Conservation (phyloP, 2,329 filamentous ascomycete genomes). For the Rutstroemia sp. region DNA sequence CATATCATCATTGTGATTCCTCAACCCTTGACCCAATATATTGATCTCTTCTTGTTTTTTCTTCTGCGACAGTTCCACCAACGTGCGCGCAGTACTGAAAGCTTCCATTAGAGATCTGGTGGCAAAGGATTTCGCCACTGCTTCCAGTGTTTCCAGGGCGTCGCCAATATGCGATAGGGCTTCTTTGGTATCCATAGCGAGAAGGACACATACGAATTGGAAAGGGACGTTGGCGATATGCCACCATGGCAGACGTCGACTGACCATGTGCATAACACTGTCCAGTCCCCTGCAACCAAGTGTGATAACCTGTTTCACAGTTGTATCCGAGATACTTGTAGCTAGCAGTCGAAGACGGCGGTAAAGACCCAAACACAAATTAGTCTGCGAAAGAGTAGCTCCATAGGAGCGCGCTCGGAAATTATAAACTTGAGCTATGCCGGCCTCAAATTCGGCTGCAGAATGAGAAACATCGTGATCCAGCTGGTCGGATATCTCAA, state of each 20-base stretch:
- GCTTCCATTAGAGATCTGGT: conserved; percentile 18
- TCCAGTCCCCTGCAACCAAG: conserved; percentile 9
- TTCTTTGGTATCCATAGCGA: conserved; percentile 15
- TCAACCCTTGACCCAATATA: not conserved
- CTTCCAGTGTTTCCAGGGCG: conserved; percentile 18
- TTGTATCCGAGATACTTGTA: not conserved
- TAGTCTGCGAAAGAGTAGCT: conserved; percentile 1
- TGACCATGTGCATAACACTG: conserved; percentile 12
- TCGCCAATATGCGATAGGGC: conserved; percentile 15
- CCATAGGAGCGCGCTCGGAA: not conserved
- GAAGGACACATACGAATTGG: conserved; percentile 19
- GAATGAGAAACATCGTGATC: conserved; percentile 3
- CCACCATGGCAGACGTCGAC: conserved; percentile 18
- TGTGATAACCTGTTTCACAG: not conserved
- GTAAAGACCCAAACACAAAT: conserved; percentile 3
- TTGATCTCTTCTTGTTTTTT: conserved; percentile 14
- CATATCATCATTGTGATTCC: not conserved
- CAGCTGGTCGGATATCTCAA: conserved; percentile 1
- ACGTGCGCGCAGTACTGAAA: conserved; percentile 14
- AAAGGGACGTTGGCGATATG: conserved; percentile 18
- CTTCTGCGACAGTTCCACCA: conserved; percentile 17
- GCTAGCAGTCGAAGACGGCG: conserved; percentile 2
- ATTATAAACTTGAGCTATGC: not conserved
- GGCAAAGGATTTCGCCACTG: conserved; percentile 10
- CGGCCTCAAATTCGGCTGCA: not conserved